Conservation (phyloP, 73 alveolate species). For the Tetrahymena malaccensis region DNA sequence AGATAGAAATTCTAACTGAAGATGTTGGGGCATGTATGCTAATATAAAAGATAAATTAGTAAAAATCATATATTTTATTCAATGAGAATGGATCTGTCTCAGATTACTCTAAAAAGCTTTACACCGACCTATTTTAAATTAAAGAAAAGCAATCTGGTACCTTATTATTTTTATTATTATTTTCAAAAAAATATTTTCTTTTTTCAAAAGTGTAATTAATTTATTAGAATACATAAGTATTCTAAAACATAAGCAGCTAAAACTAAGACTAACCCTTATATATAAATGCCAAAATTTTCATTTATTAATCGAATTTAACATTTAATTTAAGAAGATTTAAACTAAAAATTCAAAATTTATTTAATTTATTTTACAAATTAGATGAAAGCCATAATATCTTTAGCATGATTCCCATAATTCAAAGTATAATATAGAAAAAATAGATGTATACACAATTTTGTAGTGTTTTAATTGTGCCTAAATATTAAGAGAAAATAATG, state of each 20-base stretch:
- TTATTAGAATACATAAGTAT: no score
- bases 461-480: not conserved
- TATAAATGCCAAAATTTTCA: no score
- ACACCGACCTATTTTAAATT: not conserved
- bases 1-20: not conserved
- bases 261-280: no score
- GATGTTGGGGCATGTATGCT: not conserved
- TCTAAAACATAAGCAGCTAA: no score
- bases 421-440: not conserved
- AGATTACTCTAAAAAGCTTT: not conserved
- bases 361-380: no score
- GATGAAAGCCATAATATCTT: not conserved
- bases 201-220: no score
- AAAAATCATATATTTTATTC: not conserved
- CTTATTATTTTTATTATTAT: no score
- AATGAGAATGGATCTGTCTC: not conserved
- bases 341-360: no score
- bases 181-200: no score
- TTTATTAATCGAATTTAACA: no score
- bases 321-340: no score
- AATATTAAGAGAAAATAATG: not conserved
- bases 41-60: not conserved
- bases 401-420: not conserved
- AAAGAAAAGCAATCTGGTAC: not conserved
- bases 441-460: not conserved